Base-by-base conservation (phyloP, 176 grass and related monocot genomes). In the Carex myosuroides region DNA sequence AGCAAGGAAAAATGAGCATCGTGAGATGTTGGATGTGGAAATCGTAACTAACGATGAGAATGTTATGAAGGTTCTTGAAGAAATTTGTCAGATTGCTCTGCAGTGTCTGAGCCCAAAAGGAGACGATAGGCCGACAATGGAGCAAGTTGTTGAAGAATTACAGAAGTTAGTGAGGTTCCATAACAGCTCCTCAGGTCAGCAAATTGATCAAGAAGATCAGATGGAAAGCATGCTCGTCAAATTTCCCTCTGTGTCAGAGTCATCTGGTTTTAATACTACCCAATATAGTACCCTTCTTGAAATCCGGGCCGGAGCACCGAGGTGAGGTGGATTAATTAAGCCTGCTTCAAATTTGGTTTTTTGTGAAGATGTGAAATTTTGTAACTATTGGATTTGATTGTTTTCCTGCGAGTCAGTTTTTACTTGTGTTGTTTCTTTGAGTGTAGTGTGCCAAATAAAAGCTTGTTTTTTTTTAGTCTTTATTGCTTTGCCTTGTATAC, bases 51-150 rank as follows among this genome's bases (percentile, higher is more conserved):
- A 59, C 3, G 22, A 11, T 63, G 56, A 71, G 10, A 82, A 35
- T 32, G 57, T 53, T 3, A 26, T 64, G 16, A 64, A 21, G 54
- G 17, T 64, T 56, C 64, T 89, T 55, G n/a, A 84, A 21, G 59
- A 33, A 72, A 66, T 85, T 48, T 9, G 26, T 56, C 33, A 64
- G 55, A 8, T 56, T 44, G 60, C 50, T 13, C 9, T 85, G 39
- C 22, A 60, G 33, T 88, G 82, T 62, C 63, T 89, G 24, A 81
- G 79, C 13, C 11, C 53, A 32, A 70, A 85, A 63, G 75, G 66
- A 56, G 82, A 85, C 16, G 83, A 72, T 41, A 81, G 87, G 30
- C 73, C 83, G 1, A 68, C 77, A 17, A 85, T 88, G 71, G 54
- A 14, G 52, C 37, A 81, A 56, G 22, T 88, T 53, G 72, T 58